A percentile compares a stretch with the other conserved stretches of the same genome.
phyloP scores from a whole-genome alignment of 2,329 filamentous ascomycete genomes.

The Fusarium dimerum region DNA sequence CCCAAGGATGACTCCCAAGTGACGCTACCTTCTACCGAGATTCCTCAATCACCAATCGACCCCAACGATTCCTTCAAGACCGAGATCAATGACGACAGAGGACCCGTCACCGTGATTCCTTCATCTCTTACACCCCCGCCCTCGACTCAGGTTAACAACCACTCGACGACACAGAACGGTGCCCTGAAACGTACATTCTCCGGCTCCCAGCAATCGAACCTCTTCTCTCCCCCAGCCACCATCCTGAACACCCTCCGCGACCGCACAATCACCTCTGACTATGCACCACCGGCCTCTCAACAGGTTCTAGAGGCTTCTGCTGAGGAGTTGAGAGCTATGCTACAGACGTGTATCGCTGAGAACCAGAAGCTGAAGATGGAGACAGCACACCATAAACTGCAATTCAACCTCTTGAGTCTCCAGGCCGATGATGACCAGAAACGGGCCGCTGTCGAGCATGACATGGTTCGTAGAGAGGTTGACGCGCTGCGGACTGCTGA shows the following conservation, averaged over 20 bases:
- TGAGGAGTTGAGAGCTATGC: slow-evolving; percentile 58
- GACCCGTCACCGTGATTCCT: slow-evolving; percentile 50
- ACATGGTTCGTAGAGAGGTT: slow-evolving; percentile 86
- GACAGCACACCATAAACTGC: slow-evolving; percentile 85
- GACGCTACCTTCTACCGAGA: slow-evolving; percentile 60
- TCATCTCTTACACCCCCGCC: slow-evolving; percentile 61
- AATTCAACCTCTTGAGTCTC: slow-evolving; percentile 80
- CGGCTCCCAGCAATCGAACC: slow-evolving; percentile 47
- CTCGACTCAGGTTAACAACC: slow-evolving; percentile 50
- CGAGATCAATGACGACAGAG: slow-evolving; percentile 50
- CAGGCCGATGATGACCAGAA: slow-evolving; percentile 84
- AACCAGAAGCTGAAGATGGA: slow-evolving; percentile 72
- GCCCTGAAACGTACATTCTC: slow-evolving; percentile 34
- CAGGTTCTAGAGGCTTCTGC: slow-evolving; percentile 54
- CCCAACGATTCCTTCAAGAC: slow-evolving; percentile 50
- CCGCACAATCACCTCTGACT: slow-evolving; percentile 40
- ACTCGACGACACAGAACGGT: slow-evolving; percentile 18
- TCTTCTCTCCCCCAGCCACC: slow-evolving; percentile 58
- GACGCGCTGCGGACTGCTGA: slow-evolving; percentile 79
- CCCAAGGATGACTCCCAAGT: slow-evolving; percentile 47
- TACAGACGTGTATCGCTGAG: slow-evolving; percentile 56
- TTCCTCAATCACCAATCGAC: slow-evolving; percentile 54
- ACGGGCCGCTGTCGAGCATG: slow-evolving; percentile 85
- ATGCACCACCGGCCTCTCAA: slow-evolving; percentile 47
- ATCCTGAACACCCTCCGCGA: slow-evolving; percentile 38